Evolutionary conservation across 140 eudicot species (phyloP), one percentile per base, ranked within the genome.

Genomic region (Stevia rebaudiana): DNA sequence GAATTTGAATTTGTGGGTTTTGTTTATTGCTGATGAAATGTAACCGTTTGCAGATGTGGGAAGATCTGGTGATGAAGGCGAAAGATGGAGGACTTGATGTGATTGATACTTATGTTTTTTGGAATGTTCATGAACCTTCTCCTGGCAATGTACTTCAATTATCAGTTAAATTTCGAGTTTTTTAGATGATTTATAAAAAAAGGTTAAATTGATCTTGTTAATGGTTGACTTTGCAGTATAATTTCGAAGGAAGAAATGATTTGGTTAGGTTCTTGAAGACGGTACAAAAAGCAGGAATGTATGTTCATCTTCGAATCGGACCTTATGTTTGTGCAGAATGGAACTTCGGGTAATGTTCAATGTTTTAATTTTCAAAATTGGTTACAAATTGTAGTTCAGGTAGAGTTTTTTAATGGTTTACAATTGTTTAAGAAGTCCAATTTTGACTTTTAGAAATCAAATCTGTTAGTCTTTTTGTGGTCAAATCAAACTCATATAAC

Each of bases 291-390:
- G 91, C 90, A 70, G 97, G 97, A 68, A 84, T 89, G 30, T 89
- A 89, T 81, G 97, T 82, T 59, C 87, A 81, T 77, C 95, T 89
- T 23, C 61, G 95, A 49, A 79, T 89, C 69, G 97, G 97, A 46
- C 97, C 97, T 78, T 89, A 89, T 74, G 84, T 89, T 75, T 89
- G 97, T 74, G 97, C 97, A 4, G 97, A 89, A 70, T 89, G 97
- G 97, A 89, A 89, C 44, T 89, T 89, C 71, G 97, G 97, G 97
- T 89, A 85, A 24, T 42, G 44, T 56, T 58, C 9, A 18, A 11
- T 12, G 4, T 12, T 41, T 25, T 46, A 11, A 10, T 30, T 57
- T 18, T 25, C n/a, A 28, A 66, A 66, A 13, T 19, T 17, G 25
- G n/a, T n/a, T 18, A 33, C 9, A 50, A 42, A 12, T 30, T 69